Conservation (phyloP, 805 yeast genomes). For the Diddensiella transvaalensis region DNA sequence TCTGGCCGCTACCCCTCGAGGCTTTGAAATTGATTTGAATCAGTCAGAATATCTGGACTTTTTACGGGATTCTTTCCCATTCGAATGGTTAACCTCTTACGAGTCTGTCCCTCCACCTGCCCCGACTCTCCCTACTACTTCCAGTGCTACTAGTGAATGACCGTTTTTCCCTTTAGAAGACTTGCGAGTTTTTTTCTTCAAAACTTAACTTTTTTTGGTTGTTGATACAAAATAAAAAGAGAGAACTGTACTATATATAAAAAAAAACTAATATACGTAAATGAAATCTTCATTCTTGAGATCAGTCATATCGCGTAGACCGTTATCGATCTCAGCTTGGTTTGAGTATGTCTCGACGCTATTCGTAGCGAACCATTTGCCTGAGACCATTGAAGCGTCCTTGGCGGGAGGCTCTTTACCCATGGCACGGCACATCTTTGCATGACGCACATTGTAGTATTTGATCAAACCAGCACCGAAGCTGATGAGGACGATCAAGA, state of each 20-base stretch:
- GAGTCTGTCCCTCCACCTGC: too few relatives aligned
- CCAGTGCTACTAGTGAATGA: too few relatives aligned
- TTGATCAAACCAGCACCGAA: neutral
- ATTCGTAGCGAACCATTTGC: neutral
- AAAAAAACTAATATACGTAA: neutral
- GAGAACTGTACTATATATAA: neutral
- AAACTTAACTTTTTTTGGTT: too few relatives aligned
- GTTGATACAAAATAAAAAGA: neutral
- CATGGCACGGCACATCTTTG: neutral
- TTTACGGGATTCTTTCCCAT: neutral
- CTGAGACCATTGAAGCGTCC: neutral
- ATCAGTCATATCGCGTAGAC: slow-evolving; percentile 18
- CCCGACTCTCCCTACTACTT: too few relatives aligned
- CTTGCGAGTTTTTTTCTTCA: too few relatives aligned
- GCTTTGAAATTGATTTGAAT: neutral
- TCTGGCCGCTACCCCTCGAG: neutral
- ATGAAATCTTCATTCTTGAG: slow-evolving; percentile 6
- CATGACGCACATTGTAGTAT: neutral
- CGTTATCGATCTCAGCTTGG: neutral
- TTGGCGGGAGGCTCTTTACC: neutral
- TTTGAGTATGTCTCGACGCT: neutral
- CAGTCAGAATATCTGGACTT: neutral
- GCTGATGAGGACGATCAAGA: neutral
- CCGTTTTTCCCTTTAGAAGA: too few relatives aligned
- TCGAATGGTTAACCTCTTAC: neutral